A percentile compares a stretch with the other conserved stretches of the same genome.
Conservation (phyloP, 805 yeast genomes). For the Wickerhamiella sergipiensis region DNA sequence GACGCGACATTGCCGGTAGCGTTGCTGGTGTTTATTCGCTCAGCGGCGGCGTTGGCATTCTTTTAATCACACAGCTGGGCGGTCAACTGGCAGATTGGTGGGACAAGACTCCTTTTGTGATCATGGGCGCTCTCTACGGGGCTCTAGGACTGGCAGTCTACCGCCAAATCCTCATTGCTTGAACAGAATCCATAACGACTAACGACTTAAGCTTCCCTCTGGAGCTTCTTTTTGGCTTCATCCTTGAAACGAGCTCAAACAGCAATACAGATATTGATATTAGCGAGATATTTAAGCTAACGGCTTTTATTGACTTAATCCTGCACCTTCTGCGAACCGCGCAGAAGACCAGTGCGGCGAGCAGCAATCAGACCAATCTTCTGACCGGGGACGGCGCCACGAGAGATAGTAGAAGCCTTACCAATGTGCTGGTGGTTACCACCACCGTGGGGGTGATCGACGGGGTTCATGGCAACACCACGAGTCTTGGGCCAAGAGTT, state of each 20-base stretch:
- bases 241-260: too few species aligned
- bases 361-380: constrained; percentile 99
- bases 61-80: constrained; percentile 45
- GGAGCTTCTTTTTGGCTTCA: too few species aligned
- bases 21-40: constrained; percentile 58
- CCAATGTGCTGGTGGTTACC: constrained; percentile 99
- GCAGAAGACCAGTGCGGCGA: constrained; percentile 99
- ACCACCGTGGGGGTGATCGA: constrained; percentile 99
- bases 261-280: not conserved
- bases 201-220: too few species aligned
- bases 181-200: too few species aligned
- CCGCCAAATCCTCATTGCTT: not conserved
- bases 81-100: constrained; percentile 46
- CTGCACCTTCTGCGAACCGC: constrained; percentile 96
- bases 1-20: constrained; percentile 40
- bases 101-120: constrained; percentile 45
- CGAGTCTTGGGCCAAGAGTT: constrained; percentile 99
- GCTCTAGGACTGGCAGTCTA: constrained; percentile 1
- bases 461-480: constrained; percentile 99
- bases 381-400: constrained; percentile 99
- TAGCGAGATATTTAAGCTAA: constrained; percentile 3
- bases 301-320: constrained; percentile 31
- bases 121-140: constrained; percentile 33
- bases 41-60: constrained; percentile 54
- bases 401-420: constrained; percentile 97